These are phyloP conservation scores for Coemansia sp. DNA, from an alignment of 192 early-diverging fungal species.

Conservation along the genomic window DNA sequence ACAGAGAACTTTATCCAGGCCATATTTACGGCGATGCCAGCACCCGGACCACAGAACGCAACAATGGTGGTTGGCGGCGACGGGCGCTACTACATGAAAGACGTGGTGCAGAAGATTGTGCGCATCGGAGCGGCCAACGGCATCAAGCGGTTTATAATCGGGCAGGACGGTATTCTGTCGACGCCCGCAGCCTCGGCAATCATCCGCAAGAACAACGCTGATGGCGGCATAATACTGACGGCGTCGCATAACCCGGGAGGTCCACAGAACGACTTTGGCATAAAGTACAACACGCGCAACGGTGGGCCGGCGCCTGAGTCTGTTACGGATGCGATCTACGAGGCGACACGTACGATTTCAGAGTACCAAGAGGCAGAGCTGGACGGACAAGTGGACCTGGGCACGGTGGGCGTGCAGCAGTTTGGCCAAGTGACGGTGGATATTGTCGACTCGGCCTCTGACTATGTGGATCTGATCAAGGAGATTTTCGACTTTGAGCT, in stretches of 20 bases:
- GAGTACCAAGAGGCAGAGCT: constrained; percentile 60
- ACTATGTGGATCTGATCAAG: constrained; percentile 86
- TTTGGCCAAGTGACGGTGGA: constrained; percentile 74
- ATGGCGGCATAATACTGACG: constrained; percentile 94
- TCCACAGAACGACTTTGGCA: constrained; percentile 96
- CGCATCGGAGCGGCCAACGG: constrained; percentile 81
- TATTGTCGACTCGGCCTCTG: constrained; percentile 82
- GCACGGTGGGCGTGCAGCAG: constrained; percentile 60
- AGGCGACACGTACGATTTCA: constrained; percentile 71
- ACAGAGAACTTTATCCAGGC: constrained; percentile 97
- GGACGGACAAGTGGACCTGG: constrained; percentile 66
- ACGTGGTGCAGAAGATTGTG: constrained; percentile 87
- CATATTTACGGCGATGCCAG: constrained; percentile 80
- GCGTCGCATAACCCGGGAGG: constrained; percentile 99
- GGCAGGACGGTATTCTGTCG: constrained; percentile 88
- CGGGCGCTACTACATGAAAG: constrained; percentile 84
- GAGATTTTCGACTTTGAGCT: constrained; percentile 90
- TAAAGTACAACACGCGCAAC: constrained; percentile 97
- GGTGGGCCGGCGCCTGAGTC: constrained; percentile 95
- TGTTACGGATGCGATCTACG: constrained; percentile 93
- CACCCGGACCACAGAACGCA: constrained; percentile 68
- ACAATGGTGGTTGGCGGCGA: constrained; percentile 95
- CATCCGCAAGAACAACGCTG: constrained; percentile 84
- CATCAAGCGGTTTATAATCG: constrained; percentile 85
- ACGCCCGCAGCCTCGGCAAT: constrained; percentile 94